These are phyloP conservation scores for Balansia obtecta DNA, from an alignment of 2,329 filamentous ascomycete genomes.

Conservation along the genomic window DNA sequence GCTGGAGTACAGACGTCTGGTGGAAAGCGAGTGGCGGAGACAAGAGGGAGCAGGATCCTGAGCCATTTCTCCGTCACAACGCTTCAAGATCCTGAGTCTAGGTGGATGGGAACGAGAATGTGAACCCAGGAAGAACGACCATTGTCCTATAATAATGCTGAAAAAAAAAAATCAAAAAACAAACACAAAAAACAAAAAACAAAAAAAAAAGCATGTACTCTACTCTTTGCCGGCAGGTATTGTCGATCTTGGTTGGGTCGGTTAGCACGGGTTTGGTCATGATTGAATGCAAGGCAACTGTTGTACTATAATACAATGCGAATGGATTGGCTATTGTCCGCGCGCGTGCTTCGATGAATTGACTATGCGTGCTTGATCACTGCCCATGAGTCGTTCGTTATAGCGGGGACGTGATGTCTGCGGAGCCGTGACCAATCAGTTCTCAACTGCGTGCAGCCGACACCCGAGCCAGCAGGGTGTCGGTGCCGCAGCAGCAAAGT, in stretches of 20 bases:
- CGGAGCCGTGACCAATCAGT: too few relatives aligned
- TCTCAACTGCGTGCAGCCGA: too few relatives aligned
- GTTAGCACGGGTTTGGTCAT: slow-evolving; percentile 10
- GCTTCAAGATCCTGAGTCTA: slow-evolving; percentile 10
- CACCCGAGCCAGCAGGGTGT: too few relatives aligned
- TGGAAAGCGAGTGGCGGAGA: slow-evolving; percentile 72
- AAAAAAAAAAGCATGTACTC: background rate
- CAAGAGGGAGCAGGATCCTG: slow-evolving; percentile 35
- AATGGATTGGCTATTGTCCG: background rate
- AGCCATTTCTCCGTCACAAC: slow-evolving; percentile 20
- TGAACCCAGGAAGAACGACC: background rate
- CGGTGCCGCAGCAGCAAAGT: too few relatives aligned
- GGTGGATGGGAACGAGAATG: background rate
- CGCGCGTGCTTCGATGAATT: background rate
- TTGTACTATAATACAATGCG: slow-evolving; percentile 1
- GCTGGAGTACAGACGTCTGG: slow-evolving; percentile 92
- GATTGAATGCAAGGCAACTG: slow-evolving; percentile 6
- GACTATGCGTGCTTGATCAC: too few relatives aligned
- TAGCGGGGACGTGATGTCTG: too few relatives aligned
- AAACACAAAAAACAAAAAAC: too few relatives aligned
- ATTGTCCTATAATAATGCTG: background rate
- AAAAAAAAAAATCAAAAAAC: too few relatives aligned
- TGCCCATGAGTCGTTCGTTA: too few relatives aligned
- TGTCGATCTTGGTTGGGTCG: background rate
- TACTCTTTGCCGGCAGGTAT: slow-evolving; percentile 8